Conservation (phyloP, 495 filamentous ascomycete species). For the Penicillium lagena region DNA sequence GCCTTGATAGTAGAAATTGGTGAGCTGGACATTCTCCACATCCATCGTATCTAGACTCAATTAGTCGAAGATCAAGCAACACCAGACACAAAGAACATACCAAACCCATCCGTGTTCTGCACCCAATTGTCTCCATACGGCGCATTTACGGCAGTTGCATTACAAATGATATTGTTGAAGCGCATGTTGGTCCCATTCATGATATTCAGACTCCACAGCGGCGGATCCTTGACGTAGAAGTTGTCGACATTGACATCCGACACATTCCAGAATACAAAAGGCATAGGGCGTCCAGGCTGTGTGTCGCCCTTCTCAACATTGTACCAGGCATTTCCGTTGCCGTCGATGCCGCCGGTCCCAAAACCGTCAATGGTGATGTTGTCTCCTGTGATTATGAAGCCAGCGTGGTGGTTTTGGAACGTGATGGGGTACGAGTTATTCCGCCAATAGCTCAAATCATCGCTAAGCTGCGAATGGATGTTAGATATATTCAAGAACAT, state of each 20-base stretch:
- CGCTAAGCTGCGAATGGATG: slow-evolving; percentile 29
- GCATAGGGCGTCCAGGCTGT: slow-evolving; percentile 48
- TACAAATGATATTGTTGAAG: slow-evolving; percentile 45
- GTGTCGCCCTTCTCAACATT: slow-evolving; percentile 39
- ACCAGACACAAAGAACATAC: slow-evolving; percentile 9
- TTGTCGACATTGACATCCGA: slow-evolving; percentile 46
- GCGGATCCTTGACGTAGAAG: slow-evolving; percentile 49
- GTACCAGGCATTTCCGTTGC: slow-evolving; percentile 48
- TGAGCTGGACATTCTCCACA: slow-evolving; percentile 40
- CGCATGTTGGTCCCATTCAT: slow-evolving; percentile 53
- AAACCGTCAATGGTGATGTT: slow-evolving; percentile 45
- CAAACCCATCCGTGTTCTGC: slow-evolving; percentile 53
- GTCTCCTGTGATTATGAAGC: slow-evolving; percentile 45
- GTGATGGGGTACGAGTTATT: slow-evolving; percentile 45
- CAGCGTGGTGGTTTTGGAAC: slow-evolving; percentile 52
- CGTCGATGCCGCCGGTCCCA: slow-evolving; percentile 46
- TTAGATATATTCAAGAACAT: not conserved
- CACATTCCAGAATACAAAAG: slow-evolving; percentile 56
- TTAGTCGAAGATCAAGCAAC: too few relatives aligned
- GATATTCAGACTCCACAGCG: slow-evolving; percentile 49
- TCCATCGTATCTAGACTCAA: slow-evolving; percentile 46
- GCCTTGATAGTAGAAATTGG: slow-evolving; percentile 52
- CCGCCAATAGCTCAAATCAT: slow-evolving; percentile 50
- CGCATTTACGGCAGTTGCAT: slow-evolving; percentile 43
- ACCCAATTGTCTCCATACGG: slow-evolving; percentile 50